These are phyloP conservation scores for Pyrenochaeta sp. DNA, from an alignment of 2,329 filamentous ascomycete genomes.

Conservation along the genomic window DNA sequence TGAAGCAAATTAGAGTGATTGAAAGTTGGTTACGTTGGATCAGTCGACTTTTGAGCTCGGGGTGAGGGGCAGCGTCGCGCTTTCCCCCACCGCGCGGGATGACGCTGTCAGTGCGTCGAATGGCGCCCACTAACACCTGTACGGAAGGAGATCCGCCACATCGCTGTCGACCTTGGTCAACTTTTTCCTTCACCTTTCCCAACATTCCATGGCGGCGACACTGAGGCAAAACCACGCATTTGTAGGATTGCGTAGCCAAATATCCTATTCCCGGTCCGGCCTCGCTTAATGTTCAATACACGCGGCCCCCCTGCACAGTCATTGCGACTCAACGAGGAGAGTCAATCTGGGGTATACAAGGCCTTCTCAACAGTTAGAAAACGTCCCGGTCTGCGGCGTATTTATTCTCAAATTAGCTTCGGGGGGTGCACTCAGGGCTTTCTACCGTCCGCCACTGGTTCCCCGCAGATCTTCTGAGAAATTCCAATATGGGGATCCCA, in stretches of 20 bases:
- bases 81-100: constrained; percentile 37
- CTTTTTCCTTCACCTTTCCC: constrained; percentile 18
- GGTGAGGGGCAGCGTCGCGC: constrained; percentile 36
- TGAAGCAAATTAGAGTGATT: constrained; percentile 27
- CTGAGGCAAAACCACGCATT: neutral
- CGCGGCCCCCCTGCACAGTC: neutral
- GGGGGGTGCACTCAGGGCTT: neutral
- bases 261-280: neutral
- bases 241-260: neutral
- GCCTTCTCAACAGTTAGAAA: neutral
- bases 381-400: neutral
- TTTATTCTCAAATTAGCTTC: neutral
- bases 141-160: constrained; percentile 16
- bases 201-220: constrained; percentile 9
- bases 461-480: too few species aligned
- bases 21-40: constrained; percentile 20
- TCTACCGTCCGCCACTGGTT: too few species aligned
- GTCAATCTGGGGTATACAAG: constrained; percentile 2
- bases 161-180: constrained; percentile 3
- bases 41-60: constrained; percentile 38
- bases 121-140: constrained; percentile 26
- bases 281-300: neutral
- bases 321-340: neutral
- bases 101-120: constrained; percentile 26
- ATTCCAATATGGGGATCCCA: constrained; percentile 44